Evolutionary conservation across 306 rosid genomes (phyloP), one percentile per base, ranked within the genome.

Genomic region (Quercus aquifolioides): DNA sequence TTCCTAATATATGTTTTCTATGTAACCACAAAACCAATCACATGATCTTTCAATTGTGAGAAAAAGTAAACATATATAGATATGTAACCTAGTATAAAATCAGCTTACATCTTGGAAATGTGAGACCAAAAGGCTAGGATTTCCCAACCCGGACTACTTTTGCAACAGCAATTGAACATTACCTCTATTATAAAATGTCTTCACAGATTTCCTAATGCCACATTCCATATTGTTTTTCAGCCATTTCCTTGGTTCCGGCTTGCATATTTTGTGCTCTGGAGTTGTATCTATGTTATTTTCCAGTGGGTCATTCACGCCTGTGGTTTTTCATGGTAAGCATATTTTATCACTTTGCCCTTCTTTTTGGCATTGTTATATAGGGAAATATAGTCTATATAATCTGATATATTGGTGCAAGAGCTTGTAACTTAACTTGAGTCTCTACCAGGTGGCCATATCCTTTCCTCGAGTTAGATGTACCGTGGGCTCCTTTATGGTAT

Each of bases 401-500:
- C 62, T 30, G 23, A 41, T 14, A 25, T 33, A 19, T 55, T 9
- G 38, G 4, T 69, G 14, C 15, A 63, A 52, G 56, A 74, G 55
- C 15, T 46, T 33, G 33, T 73, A 54, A 84, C 75, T 33, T 84
- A 26, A 23, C 33, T 65, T 43, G 77, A 55, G 13, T 35, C 56
- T 79, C 56, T 57, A 65, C 13, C 82, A 88, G 92, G 92, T 88
- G 92, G 92, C 98, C 98, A 3, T 94, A 94, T 84, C 96, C 98
- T 55, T 94, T 94, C 82, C 87, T 94, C 3, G 93, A 90, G 90
- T 92, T 94, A 17, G 74, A 83, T 71, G 84, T 84, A 5, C 87
- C 94, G 0, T 94, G 93, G 96, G 90, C 94, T 57, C 91, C 97
- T 28, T n/a, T 92, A 14, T 94, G 98, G 98, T 94, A 92, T 83